These are phyloP conservation scores for Endoconidiophora laricicola DNA, from an alignment of 2,329 filamentous ascomycete genomes.

Conservation along the genomic window DNA sequence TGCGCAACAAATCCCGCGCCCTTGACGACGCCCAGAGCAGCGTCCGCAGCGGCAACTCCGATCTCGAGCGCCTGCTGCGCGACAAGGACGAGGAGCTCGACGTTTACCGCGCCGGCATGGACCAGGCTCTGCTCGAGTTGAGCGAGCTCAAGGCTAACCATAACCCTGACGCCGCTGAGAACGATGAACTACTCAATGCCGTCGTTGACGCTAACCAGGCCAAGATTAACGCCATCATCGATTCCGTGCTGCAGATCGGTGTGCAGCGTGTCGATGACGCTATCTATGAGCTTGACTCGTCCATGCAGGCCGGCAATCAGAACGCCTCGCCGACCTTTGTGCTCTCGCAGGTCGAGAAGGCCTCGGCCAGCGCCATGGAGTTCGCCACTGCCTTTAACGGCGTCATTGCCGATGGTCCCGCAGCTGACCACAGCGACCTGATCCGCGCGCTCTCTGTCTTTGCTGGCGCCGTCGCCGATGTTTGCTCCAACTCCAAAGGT, in stretches of 20 bases:
- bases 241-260: constrained; percentile 85
- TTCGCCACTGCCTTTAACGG: constrained; percentile 98
- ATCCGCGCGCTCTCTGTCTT: constrained; percentile 89
- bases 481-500: constrained; percentile 92
- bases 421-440: constrained; percentile 73
- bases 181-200: constrained; percentile 71
- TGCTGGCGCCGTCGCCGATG: constrained; percentile 77
- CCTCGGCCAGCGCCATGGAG: constrained; percentile 83
- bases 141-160: constrained; percentile 57
- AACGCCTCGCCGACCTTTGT: constrained; percentile 92
- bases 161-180: constrained; percentile 45
- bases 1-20: constrained; percentile 72
- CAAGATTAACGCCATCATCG: constrained; percentile 95
- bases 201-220: constrained; percentile 71
- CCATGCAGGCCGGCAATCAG: constrained; percentile 97
- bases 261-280: constrained; percentile 91
- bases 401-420: constrained; percentile 91
- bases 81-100: constrained; percentile 98
- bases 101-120: constrained; percentile 96
- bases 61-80: constrained; percentile 68
- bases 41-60: constrained; percentile 63
- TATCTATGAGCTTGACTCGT: constrained; percentile 89
- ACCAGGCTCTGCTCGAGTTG: constrained; percentile 82
- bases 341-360: constrained; percentile 92
- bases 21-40: constrained; percentile 71